Percentiles rank a stretch among this genome's conserved stretches.
Conservation (phyloP, 164 flowering plant genomes). For the Vitis riparia region DNA sequence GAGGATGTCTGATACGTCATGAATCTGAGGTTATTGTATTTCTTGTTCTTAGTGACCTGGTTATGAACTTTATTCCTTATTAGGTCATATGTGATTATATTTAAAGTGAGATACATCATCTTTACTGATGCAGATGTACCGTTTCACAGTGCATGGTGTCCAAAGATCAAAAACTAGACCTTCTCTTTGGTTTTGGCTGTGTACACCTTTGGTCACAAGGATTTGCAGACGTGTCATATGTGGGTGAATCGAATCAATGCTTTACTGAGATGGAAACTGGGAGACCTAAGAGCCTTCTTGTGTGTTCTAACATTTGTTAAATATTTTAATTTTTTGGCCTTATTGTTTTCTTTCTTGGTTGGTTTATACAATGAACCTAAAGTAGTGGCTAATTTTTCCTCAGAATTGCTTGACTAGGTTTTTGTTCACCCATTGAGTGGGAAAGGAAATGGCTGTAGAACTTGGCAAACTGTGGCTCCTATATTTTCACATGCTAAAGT, state of each 20-base stretch:
- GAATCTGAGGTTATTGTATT: slow-evolving; percentile 49
- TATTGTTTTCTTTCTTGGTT: background rate
- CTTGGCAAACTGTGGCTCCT: slow-evolving; percentile 80
- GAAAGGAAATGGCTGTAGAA: slow-evolving; percentile 68
- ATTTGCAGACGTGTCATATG: slow-evolving; percentile 54
- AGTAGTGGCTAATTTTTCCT: slow-evolving; percentile 16
- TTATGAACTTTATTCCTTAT: slow-evolving; percentile 3
- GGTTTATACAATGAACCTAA: background rate
- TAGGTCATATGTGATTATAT: background rate
- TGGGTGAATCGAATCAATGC: slow-evolving; percentile 61
- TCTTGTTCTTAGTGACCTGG: background rate
- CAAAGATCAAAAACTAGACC: slow-evolving; percentile 49
- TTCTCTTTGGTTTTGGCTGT: slow-evolving; percentile 47
- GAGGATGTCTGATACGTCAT: slow-evolving; percentile 29
- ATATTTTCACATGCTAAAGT: slow-evolving; percentile 80
- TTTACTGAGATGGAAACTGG: slow-evolving; percentile 41
- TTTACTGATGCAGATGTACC: slow-evolving; percentile 62
- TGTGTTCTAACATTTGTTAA: slow-evolving; percentile 25
- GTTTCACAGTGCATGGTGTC: slow-evolving; percentile 69
- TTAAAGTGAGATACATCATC: background rate
- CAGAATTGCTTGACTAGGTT: slow-evolving; percentile 50
- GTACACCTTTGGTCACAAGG: slow-evolving; percentile 72
- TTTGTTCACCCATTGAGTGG: slow-evolving; percentile 91
- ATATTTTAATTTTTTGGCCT: background rate
- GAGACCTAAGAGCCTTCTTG: slow-evolving; percentile 88